Evolutionary conservation across 139 green algal genomes (phyloP).

Genomic region (Closterium sp.): DNA sequence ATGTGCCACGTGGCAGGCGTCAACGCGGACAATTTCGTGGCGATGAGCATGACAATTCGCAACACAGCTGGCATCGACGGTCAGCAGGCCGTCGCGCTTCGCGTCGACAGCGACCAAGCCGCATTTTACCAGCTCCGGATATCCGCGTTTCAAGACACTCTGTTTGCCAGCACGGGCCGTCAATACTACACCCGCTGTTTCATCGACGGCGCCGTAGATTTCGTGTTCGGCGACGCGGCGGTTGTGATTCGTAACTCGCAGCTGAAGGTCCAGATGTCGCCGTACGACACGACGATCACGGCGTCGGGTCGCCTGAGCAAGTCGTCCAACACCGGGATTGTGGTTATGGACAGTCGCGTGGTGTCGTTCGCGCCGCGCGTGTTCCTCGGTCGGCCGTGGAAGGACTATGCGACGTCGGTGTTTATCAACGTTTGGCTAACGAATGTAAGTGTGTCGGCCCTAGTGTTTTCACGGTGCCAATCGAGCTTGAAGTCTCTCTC

Average conservation of each 20-base stretch:
- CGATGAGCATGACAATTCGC: neutral
- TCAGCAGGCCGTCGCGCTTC: neutral
- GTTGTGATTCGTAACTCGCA: slow-evolving; percentile 2
- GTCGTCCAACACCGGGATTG: neutral
- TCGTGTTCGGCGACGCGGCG: slow-evolving; percentile 24
- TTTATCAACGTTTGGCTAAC: neutral
- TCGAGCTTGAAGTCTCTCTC: too few species aligned
- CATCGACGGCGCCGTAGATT: slow-evolving; percentile 25
- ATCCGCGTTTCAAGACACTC: neutral
- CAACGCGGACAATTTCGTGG: neutral
- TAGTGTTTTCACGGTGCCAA: too few species aligned
- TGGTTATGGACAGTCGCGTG: neutral
- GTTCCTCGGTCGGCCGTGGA: neutral
- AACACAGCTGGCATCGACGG: neutral
- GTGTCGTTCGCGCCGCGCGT: neutral
- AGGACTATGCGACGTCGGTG: neutral
- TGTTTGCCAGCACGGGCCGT: neutral
- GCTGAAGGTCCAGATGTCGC: neutral
- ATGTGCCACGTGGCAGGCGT: neutral
- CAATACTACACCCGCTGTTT: slow-evolving; percentile 8
- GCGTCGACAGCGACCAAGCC: slow-evolving; percentile 4
- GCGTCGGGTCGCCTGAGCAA: neutral
- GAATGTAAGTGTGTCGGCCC: neutral
- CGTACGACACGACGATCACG: neutral
- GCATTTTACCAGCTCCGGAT: neutral